Conservation (phyloP, 805 yeast genomes). For the Hanseniaspora guilliermondii region DNA sequence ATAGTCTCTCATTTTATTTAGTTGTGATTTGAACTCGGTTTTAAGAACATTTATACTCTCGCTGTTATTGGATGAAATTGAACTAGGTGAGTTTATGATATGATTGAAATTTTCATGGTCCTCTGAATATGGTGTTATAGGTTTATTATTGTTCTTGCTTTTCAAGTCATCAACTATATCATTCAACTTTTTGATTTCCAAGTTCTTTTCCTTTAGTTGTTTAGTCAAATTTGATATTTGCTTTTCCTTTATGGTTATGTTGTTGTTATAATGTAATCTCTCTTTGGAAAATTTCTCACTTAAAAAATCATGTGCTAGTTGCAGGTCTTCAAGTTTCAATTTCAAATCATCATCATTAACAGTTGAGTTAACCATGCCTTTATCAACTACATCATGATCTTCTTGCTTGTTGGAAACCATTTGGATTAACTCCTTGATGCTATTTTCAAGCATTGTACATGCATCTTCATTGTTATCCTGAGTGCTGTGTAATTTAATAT, state of each 20-base stretch:
- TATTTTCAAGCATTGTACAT: background rate
- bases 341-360: constrained; percentile 26
- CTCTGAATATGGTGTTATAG: background rate
- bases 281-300: constrained; percentile 59
- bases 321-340: constrained; percentile 55
- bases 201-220: background rate
- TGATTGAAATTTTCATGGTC: background rate
- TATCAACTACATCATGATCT: background rate
- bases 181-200: background rate
- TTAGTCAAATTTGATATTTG: background rate
- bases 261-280: constrained; percentile 40
- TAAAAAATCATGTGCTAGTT: constrained; percentile 58
- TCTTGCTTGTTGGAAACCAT: background rate
- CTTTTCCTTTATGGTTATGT: constrained; percentile 24
- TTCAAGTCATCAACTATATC: background rate
- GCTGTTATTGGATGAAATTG: constrained; percentile 6
- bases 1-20: constrained; percentile 7
- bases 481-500: background rate
- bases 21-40: constrained; percentile 4
- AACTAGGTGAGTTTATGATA: background rate
- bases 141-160: background rate
- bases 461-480: background rate
- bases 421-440: constrained; percentile 5
- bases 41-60: constrained; percentile 5
- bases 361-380: background rate